phyloP scores from a whole-genome alignment of 1,284 basidiomycete genomes.

The Calocybe gambosa region DNA sequence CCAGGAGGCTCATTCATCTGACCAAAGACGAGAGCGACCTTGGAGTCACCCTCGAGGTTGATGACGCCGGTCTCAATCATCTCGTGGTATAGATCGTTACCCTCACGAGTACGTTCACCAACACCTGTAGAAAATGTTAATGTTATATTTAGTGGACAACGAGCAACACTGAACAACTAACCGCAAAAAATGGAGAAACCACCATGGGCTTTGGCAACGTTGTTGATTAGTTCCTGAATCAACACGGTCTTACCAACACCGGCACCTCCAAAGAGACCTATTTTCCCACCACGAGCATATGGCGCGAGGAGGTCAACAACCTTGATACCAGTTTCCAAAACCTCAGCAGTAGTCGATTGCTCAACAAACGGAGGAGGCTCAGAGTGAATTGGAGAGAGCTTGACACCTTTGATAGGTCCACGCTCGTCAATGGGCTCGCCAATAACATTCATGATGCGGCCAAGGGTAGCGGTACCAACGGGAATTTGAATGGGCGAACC shows the following conservation, averaged over 20 bases:
- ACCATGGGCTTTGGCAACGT: slow-evolving; percentile 99
- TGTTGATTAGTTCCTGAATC: slow-evolving; percentile 99
- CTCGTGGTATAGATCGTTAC: slow-evolving; percentile 99
- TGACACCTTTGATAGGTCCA: slow-evolving; percentile 95
- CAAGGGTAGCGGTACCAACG: slow-evolving; percentile 89
- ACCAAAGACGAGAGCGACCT: slow-evolving; percentile 99
- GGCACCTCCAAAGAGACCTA: slow-evolving; percentile 99
- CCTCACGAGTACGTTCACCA: slow-evolving; percentile 99
- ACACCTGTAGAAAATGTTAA: slow-evolving; percentile 58
- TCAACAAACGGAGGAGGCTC: slow-evolving; percentile 96
- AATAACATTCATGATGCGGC: slow-evolving; percentile 99
- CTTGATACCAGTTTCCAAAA: slow-evolving; percentile 99
- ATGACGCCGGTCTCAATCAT: slow-evolving; percentile 99
- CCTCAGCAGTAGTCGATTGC: slow-evolving; percentile 96
- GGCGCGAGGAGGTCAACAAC: slow-evolving; percentile 99
- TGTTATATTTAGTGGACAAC: slow-evolving; percentile 6
- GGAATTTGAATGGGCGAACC: slow-evolving; percentile 95
- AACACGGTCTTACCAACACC: slow-evolving; percentile 99
- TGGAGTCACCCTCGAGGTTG: slow-evolving; percentile 97
- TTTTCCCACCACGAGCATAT: slow-evolving; percentile 99
- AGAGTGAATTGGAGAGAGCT: slow-evolving; percentile 89
- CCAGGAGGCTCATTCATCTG: slow-evolving; percentile 99
- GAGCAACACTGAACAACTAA: slow-evolving; percentile 34
- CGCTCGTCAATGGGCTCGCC: slow-evolving; percentile 99
- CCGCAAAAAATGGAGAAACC: slow-evolving; percentile 99